Base-by-base conservation (phyloP, 2,329 filamentous ascomycete species). In the Arthrobotrys musiformis region DNA sequence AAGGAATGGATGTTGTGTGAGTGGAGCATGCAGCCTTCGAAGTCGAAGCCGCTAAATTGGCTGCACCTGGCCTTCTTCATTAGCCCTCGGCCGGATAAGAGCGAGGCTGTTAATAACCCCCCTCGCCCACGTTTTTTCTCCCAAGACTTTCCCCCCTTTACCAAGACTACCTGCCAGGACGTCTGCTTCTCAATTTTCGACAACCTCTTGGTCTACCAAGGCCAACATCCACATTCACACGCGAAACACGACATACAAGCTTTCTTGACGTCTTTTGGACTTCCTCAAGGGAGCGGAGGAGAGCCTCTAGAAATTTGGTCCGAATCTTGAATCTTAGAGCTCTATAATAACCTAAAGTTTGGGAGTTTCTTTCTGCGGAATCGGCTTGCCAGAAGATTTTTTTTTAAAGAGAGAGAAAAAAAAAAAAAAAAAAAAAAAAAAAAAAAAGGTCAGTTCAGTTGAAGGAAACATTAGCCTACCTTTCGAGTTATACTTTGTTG, bases 131-230 rank as follows among this genome's bases (percentile, higher is more conserved):
- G 54, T 61, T 74, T 67, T 62, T 61, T 35, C 61, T 67, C 61
- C 69, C 69, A 73, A 73, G 69, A 73, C 69, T 66, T 73, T 54
- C 33, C 61, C 50, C 60, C 69, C 61, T 63, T 67, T 67, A 67
- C 70, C 70, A 75, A 75, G 70, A 72, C 68, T 37, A 64, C 35
- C 67, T 63, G 22, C 61, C 37, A 46, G 46, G 46, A 61, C 70
- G 24, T 61, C 33, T 40, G 48, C 42, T 54, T 46, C 44, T 56
- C 63, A 37, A 28, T 35, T 30, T 66, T 67, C 56, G 24, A 68
- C 35, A 37, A 75, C 63, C 40, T 67, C 70, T 68, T 67, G 61
- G 68, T 42, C 46, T 64, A 54, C 61, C 70, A 58, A 67, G 62
- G 48, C 50, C 69, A 67, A 64, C 52, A 66, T 74, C 44, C 37